phyloP scores from a whole-genome alignment of 768 basidiomycete genomes.

The Agrocybe pediades region DNA sequence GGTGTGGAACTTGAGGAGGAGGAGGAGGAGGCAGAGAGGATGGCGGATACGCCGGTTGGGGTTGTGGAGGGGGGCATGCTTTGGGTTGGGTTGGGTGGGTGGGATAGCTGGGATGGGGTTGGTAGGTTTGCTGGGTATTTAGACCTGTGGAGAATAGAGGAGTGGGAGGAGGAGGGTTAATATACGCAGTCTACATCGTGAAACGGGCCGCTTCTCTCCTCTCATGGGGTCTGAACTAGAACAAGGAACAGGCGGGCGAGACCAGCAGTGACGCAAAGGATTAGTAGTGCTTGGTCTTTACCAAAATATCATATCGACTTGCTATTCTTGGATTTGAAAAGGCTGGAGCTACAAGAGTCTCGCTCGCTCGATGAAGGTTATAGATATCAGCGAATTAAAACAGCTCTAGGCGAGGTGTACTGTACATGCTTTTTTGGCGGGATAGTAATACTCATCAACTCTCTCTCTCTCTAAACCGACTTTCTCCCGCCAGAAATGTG shows the following conservation, averaged over 20 bases:
- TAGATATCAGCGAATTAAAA: background rate
- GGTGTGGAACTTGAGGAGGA: slow-evolving; percentile 7
- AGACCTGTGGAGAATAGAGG: too few species aligned
- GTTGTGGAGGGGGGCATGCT: background rate
- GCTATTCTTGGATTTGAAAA: background rate
- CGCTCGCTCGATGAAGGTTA: background rate
- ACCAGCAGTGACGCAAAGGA: background rate
- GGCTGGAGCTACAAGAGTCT: background rate
- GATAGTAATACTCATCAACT: background rate
- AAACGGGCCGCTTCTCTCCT: background rate
- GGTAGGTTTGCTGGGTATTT: background rate
- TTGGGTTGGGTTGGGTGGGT: background rate
- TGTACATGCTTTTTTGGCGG: slow-evolving; percentile 2
- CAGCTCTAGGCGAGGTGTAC: slow-evolving; percentile 8
- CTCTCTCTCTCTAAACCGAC: background rate
- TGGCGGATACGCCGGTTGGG: background rate
- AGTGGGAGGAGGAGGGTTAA: too few species aligned
- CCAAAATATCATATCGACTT: background rate
- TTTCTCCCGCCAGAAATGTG: background rate
- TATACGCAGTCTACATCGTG: background rate
- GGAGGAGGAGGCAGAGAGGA: slow-evolving; percentile 8
- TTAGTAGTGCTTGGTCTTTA: too few species aligned
- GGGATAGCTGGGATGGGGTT: background rate
- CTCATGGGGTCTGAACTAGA: too few species aligned
- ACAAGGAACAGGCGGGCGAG: background rate